Base-by-base conservation (phyloP, 768 basidiomycete species). In the Boletus speciosus region DNA sequence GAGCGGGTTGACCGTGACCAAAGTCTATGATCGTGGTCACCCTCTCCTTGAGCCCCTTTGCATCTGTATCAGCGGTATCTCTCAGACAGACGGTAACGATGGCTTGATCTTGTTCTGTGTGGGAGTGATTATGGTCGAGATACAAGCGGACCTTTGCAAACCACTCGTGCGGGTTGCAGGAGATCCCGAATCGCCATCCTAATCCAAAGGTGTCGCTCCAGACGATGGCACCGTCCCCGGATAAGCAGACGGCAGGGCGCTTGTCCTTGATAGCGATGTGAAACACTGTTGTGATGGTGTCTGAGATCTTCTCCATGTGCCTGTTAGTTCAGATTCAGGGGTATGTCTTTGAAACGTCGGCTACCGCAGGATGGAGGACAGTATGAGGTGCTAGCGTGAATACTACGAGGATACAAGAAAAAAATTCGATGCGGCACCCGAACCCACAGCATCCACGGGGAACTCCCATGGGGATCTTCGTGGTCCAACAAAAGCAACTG, bases 201-300 rank as follows among this genome's bases (percentile, higher is more conserved):
- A 68, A 6, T 0, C 66, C 66, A 43, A 68, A 70, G 14, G 41
- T 42, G n/a, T 64, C 61, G 54, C 64, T 59, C 66, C 69, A 68
- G 37, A 58, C 48, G 38, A 46, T 54, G 16, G 56, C 4, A 14
- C 41, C 21, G 19, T 58, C 56, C 0, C 29, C 25, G 1, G 54
- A 36, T 3, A 58, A 34, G 40, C 63, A 66, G 39, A 52, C 39
- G 34, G 38, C 41, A 3, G 69, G 66, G 25, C 52, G 58, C 2
- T 40, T 55, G 35, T 66, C 64, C 44, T 58, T 60, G 57, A 61
- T 60, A 23, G 40, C 48, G 50, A 70, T 50, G 12, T 53, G 66
- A 61, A 68, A 68, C 10, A 64, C 23, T 29, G 68, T 57, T 2
- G 64, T 61, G 8, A 62, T 12, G 39, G 56, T 61, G 51, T 68